phyloP scores from a whole-genome alignment of 2,329 filamentous ascomycete genomes.

The Colletotrichum viniferum region DNA sequence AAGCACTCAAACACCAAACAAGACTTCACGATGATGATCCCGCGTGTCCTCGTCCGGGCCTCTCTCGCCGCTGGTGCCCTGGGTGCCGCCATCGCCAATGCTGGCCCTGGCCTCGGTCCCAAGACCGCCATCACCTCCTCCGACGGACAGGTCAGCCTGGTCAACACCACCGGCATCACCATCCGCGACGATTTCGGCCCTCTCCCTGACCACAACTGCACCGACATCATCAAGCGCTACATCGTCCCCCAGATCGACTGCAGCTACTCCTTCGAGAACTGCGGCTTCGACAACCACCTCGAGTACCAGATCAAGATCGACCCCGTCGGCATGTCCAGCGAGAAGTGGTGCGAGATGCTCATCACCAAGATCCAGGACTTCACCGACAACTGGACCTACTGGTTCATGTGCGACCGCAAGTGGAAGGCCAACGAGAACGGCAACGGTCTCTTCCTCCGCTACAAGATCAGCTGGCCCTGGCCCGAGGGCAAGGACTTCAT shows the following conservation, averaged over 20 bases:
- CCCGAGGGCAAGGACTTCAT: not conserved
- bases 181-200: not conserved
- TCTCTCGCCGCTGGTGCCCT: not conserved
- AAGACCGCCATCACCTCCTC: not conserved
- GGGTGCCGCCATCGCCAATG: not conserved
- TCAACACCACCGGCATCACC: not conserved
- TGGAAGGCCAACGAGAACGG: not conserved
- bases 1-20: not conserved
- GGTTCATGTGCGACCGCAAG: not conserved
- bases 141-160: not conserved
- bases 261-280: constrained; percentile 11
- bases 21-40: not conserved
- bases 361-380: not conserved
- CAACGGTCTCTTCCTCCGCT: not conserved
- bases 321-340: not conserved
- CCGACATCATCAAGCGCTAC: not conserved
- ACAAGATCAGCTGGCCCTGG: not conserved
- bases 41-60: not conserved
- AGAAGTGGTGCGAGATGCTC: constrained; percentile 4
- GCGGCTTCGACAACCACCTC: constrained; percentile 2
- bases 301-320: constrained; percentile 6
- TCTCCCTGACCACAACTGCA: not conserved
- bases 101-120: not conserved
- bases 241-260: constrained; percentile 7
- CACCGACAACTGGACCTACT: not conserved